A percentile compares a stretch with the other conserved stretches of the same genome.
These are phyloP conservation scores for Asterophora parasitica DNA, from an alignment of 768 basidiomycete genomes.

Conservation along the genomic window DNA sequence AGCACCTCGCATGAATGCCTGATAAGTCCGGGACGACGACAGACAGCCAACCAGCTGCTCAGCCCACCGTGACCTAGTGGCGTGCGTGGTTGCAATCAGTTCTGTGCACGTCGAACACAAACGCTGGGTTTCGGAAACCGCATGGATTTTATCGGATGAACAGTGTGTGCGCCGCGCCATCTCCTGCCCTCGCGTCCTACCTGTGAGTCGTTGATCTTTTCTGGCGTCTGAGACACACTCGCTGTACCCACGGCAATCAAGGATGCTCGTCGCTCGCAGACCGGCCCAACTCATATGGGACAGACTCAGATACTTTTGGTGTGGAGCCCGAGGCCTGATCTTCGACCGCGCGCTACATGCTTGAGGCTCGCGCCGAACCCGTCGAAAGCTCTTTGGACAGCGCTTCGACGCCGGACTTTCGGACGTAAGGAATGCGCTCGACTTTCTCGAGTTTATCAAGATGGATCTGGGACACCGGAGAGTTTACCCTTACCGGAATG, in stretches of 20 bases:
- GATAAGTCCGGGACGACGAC: constrained; percentile 11
- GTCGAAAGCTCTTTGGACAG: constrained; percentile 11
- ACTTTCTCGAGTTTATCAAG: background rate
- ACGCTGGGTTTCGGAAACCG: background rate
- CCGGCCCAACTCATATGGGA: background rate
- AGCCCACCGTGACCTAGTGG: background rate
- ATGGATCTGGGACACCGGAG: background rate
- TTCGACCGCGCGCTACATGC: too few relatives aligned
- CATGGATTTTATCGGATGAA: background rate
- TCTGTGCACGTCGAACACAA: background rate
- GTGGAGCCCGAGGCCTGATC: background rate
- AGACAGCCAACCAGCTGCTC: too few relatives aligned
- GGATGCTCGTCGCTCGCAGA: constrained; percentile 5
- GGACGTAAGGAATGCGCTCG: background rate
- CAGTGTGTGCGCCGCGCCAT: background rate
- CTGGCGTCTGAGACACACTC: background rate
- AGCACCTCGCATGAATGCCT: constrained; percentile 1
- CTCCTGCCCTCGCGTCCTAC: background rate
- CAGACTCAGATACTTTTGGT: background rate
- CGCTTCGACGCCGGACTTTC: constrained; percentile 8
- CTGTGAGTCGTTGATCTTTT: background rate
- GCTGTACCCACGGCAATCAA: constrained; percentile 17
- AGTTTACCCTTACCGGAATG: too few relatives aligned
- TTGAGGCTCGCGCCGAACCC: constrained; percentile 2
- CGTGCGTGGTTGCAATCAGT: constrained; percentile 8